Conservation (phyloP, 192 early-diverging fungal genomes). For the Lobosporangium transversale region DNA sequence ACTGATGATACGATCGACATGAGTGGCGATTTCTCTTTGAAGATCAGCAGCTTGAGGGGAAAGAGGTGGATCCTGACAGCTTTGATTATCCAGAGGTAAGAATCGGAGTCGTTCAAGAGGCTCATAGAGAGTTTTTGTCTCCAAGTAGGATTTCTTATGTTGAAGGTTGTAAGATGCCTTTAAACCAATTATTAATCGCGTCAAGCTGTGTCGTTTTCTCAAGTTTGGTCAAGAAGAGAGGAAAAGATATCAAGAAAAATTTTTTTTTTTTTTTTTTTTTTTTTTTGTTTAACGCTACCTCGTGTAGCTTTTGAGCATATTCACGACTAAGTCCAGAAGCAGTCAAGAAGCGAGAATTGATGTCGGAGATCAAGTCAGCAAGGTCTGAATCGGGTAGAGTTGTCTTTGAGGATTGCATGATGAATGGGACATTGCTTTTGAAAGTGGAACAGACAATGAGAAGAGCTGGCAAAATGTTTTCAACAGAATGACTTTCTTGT, state of each 20-base stretch:
- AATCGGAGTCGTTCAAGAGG: conserved; percentile 39
- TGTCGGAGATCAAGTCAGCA: conserved; percentile 14
- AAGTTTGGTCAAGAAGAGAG: no score
- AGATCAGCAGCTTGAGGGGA: conserved; percentile 6
- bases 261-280: no score
- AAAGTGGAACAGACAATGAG: no score
- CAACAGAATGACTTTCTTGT: no score
- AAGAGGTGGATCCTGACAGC: background rate
- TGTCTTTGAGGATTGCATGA: conserved; percentile 14
- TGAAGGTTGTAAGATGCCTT: conserved; percentile 34
- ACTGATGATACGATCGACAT: conserved; percentile 35
- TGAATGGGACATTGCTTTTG: conserved; percentile 9
- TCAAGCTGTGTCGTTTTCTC: no score
- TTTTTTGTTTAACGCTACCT: no score
- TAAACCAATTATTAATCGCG: no score
- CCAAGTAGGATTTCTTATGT: conserved; percentile 28
- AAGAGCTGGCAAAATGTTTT: background rate
- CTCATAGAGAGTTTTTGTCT: conserved; percentile 26
- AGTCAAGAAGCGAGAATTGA: conserved; percentile 25
- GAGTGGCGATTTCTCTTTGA: conserved; percentile 19
- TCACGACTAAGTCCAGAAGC: conserved; percentile 31
- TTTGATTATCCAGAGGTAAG: conserved; percentile 24
- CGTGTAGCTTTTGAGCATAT: no score
- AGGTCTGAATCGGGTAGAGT: conserved; percentile 11
- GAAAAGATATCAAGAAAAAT: no score